Percentiles rank a stretch among this genome's conserved stretches.
These are phyloP conservation scores for Rugosomyces carneus DNA, from an alignment of 1,284 basidiomycete genomes.

Conservation along the genomic window DNA sequence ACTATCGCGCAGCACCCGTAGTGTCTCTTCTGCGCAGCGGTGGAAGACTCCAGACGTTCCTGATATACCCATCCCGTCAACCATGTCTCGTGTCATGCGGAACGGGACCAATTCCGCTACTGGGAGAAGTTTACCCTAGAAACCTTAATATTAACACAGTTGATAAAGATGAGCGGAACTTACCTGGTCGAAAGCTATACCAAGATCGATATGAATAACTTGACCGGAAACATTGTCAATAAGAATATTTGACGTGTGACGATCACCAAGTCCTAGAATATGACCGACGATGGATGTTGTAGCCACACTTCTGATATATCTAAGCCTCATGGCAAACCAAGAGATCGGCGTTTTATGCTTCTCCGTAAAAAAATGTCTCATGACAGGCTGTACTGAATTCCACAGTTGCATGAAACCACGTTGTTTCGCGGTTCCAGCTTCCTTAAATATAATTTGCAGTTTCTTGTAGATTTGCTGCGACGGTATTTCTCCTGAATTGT, in stretches of 20 bases:
- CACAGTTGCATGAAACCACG: conserved; percentile 47
- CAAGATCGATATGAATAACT: conserved; percentile 92
- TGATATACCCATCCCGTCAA: conserved; percentile 89
- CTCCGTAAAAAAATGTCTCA: conserved; percentile 94
- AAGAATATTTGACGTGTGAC: conserved; percentile 91
- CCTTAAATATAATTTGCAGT: conserved; percentile 25
- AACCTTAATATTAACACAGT: conserved; percentile 2
- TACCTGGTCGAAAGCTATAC: conserved; percentile 94
- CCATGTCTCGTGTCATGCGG: conserved; percentile 88
- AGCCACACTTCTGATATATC: conserved; percentile 88
- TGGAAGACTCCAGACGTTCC: conserved; percentile 95
- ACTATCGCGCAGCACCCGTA: conserved; percentile 82
- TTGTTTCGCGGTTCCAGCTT: neutral
- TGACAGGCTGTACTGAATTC: conserved; percentile 71
- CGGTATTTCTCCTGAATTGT: conserved; percentile 29
- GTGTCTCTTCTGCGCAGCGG: conserved; percentile 90
- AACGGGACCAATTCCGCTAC: conserved; percentile 93
- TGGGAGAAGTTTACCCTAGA: conserved; percentile 73
- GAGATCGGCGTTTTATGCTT: conserved; percentile 80
- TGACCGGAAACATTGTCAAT: conserved; percentile 83
- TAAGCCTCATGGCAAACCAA: conserved; percentile 92
- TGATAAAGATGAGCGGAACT: conserved; percentile 16
- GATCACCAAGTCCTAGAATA: conserved; percentile 88
- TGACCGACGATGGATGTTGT: conserved; percentile 94
- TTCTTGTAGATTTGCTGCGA: conserved; percentile 17